phyloP scores from a whole-genome alignment of 331 rosid species.

The Quercus phellos region DNA sequence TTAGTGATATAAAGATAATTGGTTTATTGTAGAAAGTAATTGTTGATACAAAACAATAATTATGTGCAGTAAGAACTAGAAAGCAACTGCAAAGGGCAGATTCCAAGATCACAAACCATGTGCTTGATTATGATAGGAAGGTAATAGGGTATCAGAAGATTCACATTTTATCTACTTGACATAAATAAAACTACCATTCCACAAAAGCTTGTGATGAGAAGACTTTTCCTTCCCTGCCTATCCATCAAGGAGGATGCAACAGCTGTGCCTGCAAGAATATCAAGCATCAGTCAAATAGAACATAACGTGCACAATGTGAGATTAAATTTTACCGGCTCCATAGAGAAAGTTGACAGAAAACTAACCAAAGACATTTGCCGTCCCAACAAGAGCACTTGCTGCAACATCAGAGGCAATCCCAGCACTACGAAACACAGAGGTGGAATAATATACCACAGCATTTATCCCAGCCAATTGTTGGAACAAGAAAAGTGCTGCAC shows the following conservation, averaged over 20 bases:
- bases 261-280: slow-evolving; percentile 65
- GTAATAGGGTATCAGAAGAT: not conserved
- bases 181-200: slow-evolving; percentile 67
- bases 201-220: slow-evolving; percentile 76
- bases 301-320: not conserved
- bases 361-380: slow-evolving; percentile 92
- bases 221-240: slow-evolving; percentile 86
- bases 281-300: slow-evolving; percentile 12
- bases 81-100: not conserved
- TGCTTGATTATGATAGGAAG: not conserved
- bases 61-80: not conserved
- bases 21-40: not conserved
- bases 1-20: not conserved
- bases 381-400: slow-evolving; percentile 97
- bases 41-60: not conserved
- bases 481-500: slow-evolving; percentile 90
- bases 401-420: slow-evolving; percentile 96
- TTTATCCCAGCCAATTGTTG: slow-evolving; percentile 98
- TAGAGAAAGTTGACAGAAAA: slow-evolving; percentile 11
- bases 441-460: slow-evolving; percentile 93
- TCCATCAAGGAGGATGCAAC: slow-evolving; percentile 96
- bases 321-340: not conserved
- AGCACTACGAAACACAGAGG: slow-evolving; percentile 92
- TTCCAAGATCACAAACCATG: not conserved
- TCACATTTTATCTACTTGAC: not conserved